phyloP scores from a whole-genome alignment of 306 rosid species.

The Ziziphus jujuba region DNA sequence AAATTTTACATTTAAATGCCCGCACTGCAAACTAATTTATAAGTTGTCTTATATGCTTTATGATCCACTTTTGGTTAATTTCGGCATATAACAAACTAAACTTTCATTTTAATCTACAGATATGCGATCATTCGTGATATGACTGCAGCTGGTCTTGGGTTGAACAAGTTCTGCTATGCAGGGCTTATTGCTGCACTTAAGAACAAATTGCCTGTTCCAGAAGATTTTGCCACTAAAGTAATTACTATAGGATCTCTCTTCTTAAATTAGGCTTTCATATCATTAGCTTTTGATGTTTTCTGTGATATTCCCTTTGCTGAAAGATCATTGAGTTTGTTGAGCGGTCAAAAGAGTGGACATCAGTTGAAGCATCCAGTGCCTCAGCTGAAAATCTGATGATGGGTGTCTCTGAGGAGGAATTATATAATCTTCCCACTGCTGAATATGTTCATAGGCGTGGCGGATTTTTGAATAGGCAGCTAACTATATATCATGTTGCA shows the following conservation, averaged over 20 bases:
- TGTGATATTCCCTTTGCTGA: constrained; percentile 33
- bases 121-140: constrained; percentile 90
- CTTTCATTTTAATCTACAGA: constrained; percentile 46
- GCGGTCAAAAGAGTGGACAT: constrained; percentile 74
- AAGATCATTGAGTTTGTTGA: constrained; percentile 92
- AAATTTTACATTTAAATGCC: background rate
- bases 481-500: constrained; percentile 77
- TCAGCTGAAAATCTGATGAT: constrained; percentile 87
- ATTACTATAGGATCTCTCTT: constrained; percentile 18
- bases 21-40: background rate
- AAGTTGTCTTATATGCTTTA: too few relatives aligned
- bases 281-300: constrained; percentile 20
- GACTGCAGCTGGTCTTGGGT: constrained; percentile 97
- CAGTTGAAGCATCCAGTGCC: constrained; percentile 60
- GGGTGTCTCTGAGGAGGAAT: constrained; percentile 82
- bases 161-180: constrained; percentile 84
- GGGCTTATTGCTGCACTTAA: constrained; percentile 81
- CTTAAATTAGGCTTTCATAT: constrained; percentile 14
- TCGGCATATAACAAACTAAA: constrained; percentile 4
- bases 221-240: constrained; percentile 86
- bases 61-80: background rate
- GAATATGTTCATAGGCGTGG: constrained; percentile 67
- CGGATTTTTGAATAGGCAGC: constrained; percentile 46
- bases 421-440: constrained; percentile 87
- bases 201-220: constrained; percentile 69